Evolutionary conservation across 2,329 filamentous ascomycete species (phyloP), one percentile per base, ranked within the genome.

Genomic region (Diaporthe longicolla): DNA sequence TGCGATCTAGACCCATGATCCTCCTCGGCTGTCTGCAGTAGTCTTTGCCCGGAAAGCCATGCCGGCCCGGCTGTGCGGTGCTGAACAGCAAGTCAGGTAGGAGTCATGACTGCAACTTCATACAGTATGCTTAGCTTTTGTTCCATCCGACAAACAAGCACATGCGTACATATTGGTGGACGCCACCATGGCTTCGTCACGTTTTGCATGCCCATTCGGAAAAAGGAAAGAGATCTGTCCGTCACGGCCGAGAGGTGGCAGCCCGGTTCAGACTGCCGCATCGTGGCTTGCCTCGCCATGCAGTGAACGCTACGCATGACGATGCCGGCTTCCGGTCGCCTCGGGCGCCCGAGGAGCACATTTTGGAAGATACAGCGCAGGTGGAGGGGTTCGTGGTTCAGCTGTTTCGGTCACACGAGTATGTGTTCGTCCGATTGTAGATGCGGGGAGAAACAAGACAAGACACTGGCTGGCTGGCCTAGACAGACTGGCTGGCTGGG

Each of bases 201-300:
- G 45, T 50, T 35, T 40, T 54, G 48, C 48, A 15, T 13, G 52
- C 15, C 48, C 32, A 68, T 1, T 68, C 43, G 21, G 52, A 43
- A 43, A 43, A 19, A 43, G 52, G 2, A 26, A 26, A 37, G 45
- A 40, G 63, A 15, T 21, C 32, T 48, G 48, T 24, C 19, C 21
- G 32, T 68, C 63, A 63, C 57, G 70, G 55, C 48, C 58, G 70
- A 55, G 45, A 71, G 37, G 24, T 63, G 32, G 6, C 37, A 45
- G 24, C 15, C 35, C 54, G 57, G 54, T 17, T 29, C 24, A 54
- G 21, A 43, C 15, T 17, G 35, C 32, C 17, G 45, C 37, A 48
- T 17, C 45, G 57, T 63, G 45, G 69, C 45, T 61, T 55, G 57
- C 70, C 70, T 63, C 35, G 45, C 11, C 45, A 29, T 43, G 15